These are phyloP conservation scores for Simplicillium sp. DNA, from an alignment of 2,329 filamentous ascomycete species.

Conservation along the genomic window DNA sequence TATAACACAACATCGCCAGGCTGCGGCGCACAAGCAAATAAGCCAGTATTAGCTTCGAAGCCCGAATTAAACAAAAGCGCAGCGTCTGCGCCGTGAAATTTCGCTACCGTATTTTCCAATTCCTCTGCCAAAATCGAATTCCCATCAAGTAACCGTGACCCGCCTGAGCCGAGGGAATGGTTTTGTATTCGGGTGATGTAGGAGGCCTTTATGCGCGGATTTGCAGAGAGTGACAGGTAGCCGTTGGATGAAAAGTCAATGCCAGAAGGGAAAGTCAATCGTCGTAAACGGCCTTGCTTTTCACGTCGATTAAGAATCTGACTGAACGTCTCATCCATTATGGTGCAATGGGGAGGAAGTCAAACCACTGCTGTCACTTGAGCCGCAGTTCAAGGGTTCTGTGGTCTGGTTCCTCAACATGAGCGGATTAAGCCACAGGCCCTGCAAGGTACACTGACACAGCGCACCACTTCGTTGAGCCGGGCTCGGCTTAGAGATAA, in stretches of 20 bases:
- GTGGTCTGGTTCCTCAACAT: too few species aligned
- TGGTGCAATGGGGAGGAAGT: not conserved
- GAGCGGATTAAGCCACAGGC: too few species aligned
- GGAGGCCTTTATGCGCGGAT: constrained; percentile 44
- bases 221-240: constrained; percentile 65
- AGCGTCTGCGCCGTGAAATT: constrained; percentile 34
- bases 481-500: not conserved
- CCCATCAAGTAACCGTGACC: constrained; percentile 43
- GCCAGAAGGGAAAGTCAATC: constrained; percentile 46
- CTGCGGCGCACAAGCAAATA: constrained; percentile 52
- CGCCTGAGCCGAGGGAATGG: constrained; percentile 34
- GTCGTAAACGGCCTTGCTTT: constrained; percentile 28
- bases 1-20: constrained; percentile 56
- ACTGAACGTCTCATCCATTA: constrained; percentile 18
- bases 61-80: constrained; percentile 49
- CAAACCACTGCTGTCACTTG: too few species aligned
- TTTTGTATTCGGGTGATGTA: constrained; percentile 40
- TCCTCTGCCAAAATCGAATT: constrained; percentile 34
- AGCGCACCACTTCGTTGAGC: too few species aligned
- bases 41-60: constrained; percentile 56
- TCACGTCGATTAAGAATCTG: constrained; percentile 18
- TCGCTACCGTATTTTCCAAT: constrained; percentile 36
- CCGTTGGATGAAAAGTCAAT: constrained; percentile 73
- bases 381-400: too few species aligned
- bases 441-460: too few species aligned